Percentiles rank a stretch among this genome's conserved stretches.
phyloP scores from a whole-genome alignment of 73 alveolate genomes.

The Uronychia setigera region DNA sequence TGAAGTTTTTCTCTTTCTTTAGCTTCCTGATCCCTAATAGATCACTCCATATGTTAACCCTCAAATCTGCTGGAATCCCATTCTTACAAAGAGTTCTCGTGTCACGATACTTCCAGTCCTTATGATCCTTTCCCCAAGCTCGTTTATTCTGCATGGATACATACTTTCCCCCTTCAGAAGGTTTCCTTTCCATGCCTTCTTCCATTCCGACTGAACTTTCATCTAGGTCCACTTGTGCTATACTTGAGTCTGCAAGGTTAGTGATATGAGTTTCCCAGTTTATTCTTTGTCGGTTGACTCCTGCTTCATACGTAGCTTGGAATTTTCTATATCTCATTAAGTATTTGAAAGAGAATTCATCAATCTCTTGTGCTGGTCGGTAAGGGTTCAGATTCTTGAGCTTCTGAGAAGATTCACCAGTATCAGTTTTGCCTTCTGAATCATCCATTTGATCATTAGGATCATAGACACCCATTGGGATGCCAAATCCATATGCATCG shows the following conservation, averaged over 20 bases:
- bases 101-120: slow-evolving; percentile 22
- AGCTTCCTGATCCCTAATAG: slow-evolving; percentile 12
- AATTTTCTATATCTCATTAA: slow-evolving; percentile 20
- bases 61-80: slow-evolving; percentile 39
- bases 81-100: slow-evolving; percentile 17
- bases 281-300: slow-evolving; percentile 1
- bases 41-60: slow-evolving; percentile 49
- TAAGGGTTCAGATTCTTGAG: slow-evolving; percentile 4
- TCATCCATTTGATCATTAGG: slow-evolving; percentile 1
- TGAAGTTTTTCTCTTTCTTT: slow-evolving; percentile 15
- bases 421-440: slow-evolving; percentile 10
- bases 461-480: slow-evolving; percentile 2
- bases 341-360: slow-evolving; percentile 22
- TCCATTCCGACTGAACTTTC: not conserved
- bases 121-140: slow-evolving; percentile 23
- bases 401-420: not conserved
- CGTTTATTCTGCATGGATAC: not conserved
- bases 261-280: slow-evolving; percentile 20
- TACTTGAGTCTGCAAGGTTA: slow-evolving; percentile 7
- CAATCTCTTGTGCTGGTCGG: slow-evolving; percentile 30
- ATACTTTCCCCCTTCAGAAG: not conserved
- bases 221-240: slow-evolving; percentile 8
- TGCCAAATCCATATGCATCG: not conserved
- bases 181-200: slow-evolving; percentile 2
- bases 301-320: slow-evolving; percentile 2